phyloP scores from a whole-genome alignment of 495 filamentous ascomycete genomes.

The Tuber magnatum region DNA sequence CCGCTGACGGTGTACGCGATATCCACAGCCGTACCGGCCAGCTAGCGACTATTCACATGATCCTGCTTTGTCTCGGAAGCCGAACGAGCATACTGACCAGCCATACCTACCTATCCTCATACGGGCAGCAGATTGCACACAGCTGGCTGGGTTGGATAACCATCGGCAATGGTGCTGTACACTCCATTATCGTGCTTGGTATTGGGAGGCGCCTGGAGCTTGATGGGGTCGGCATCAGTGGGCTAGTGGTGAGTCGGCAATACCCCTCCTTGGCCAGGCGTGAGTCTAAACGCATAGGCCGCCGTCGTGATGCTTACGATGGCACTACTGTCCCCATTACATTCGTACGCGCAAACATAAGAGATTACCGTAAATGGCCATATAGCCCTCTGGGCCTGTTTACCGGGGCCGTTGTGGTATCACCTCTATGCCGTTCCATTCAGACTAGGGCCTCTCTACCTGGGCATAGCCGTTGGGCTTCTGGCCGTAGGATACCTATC shows the following conservation, averaged over 20 bases:
- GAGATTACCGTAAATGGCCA: background rate
- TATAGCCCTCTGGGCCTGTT: background rate
- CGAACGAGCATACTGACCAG: background rate
- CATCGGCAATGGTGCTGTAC: background rate
- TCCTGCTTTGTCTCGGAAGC: background rate
- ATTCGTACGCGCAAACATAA: background rate
- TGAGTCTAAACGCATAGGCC: background rate
- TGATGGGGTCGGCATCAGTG: background rate
- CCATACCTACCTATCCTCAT: background rate
- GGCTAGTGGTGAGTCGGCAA: background rate
- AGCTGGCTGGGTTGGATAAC: background rate
- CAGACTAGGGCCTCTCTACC: conserved; percentile 16
- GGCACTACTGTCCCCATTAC: background rate
- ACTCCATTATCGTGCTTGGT: background rate
- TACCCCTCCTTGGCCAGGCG: background rate
- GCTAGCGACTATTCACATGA: background rate
- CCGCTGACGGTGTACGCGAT: background rate
- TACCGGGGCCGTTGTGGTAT: conserved; percentile 3
- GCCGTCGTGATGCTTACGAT: background rate
- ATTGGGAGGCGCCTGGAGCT: background rate
- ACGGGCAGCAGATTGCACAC: background rate
- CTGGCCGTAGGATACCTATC: background rate
- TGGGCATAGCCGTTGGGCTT: conserved; percentile 14
- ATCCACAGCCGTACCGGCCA: background rate
- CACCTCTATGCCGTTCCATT: conserved; percentile 14